A percentile compares a stretch with the other conserved stretches of the same genome.
phyloP scores from a whole-genome alignment of 371 early-diverging fungal genomes.

The Enterocytospora artemiae region DNA sequence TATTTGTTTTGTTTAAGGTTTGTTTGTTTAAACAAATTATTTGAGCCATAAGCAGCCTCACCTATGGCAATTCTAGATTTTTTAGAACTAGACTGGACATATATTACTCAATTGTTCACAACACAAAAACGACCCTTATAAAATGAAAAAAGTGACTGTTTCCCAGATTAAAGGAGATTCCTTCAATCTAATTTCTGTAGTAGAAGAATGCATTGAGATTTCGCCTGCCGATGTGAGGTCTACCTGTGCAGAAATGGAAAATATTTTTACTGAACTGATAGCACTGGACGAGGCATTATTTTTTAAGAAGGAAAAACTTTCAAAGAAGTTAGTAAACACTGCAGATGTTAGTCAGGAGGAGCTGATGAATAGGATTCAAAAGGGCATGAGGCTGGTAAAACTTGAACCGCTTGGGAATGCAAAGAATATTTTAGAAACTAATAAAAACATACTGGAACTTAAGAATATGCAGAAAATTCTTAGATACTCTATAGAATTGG shows the following conservation, averaged over 20 bases:
- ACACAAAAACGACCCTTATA: background rate
- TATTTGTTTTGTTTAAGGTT: no score
- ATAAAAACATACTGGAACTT: slow-evolving; percentile 36
- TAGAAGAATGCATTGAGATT: slow-evolving; percentile 33
- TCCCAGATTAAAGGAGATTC: slow-evolving; percentile 36
- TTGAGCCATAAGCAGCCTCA: background rate
- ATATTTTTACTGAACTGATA: slow-evolving; percentile 26
- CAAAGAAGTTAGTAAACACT: background rate
- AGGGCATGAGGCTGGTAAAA: slow-evolving; percentile 4
- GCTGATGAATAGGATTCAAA: slow-evolving; percentile 11
- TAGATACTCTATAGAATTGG: slow-evolving; percentile 35
- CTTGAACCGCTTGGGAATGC: slow-evolving; percentile 33
- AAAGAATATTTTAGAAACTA: slow-evolving; percentile 31
- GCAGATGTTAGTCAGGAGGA: slow-evolving; percentile 12
- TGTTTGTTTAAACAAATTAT: no score
- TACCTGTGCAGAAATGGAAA: slow-evolving; percentile 7
- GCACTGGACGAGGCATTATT: slow-evolving; percentile 39
- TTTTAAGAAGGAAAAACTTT: slow-evolving; percentile 46
- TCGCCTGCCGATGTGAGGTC: background rate
- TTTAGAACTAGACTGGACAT: background rate
- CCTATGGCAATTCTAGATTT: background rate
- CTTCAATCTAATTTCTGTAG: slow-evolving; percentile 17
- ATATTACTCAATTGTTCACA: background rate
- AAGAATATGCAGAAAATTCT: slow-evolving; percentile 32
- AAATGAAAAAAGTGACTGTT: slow-evolving; percentile 40